Evolutionary conservation across 352 stramenopile genomes (phyloP), one percentile per base, ranked within the genome.

Genomic region (Nothophytophthora sp.): DNA sequence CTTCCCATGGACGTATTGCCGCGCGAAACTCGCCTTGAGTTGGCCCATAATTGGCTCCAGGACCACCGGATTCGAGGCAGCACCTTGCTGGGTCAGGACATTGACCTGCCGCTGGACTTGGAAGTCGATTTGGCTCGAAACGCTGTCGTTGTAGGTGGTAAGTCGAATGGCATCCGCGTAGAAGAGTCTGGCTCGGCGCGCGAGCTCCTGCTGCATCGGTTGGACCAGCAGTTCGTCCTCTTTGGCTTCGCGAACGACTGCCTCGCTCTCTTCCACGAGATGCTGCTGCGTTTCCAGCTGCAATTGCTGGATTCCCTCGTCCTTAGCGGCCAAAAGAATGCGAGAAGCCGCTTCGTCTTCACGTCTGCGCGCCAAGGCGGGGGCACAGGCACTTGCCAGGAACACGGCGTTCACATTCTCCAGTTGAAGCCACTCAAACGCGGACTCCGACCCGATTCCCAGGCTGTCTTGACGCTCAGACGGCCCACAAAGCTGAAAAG

Each of bases 121-220:
- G 18, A 88, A 82, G 11, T 92, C 82, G 19, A 92, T 71, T 23
- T 91, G 74, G 3, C 73, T 67, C 5, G 76, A 80, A 0, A 91
- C 38, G 45, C 56, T 62, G 28, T 88, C 75, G 30, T 88, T 89
- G 61, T 92, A 92, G 0, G 78, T 88, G 5, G 76, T 81, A 1
- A 72, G 48, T 4, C 80, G 67, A 39, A 85, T 81, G 1, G 72
- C 80, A 7, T 90, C 76, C 0, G 67, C 55, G 25, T 80, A 67
- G 11, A 88, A 74, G 4, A 80, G 45, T 16, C 68, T 69, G 10
- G 71, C 54, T 38, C 80, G 54, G 3, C 68, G 56, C 12, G 13
- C 42, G 10, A 88, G 28, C 4, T 88, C 74, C 5, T 47, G 51
- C 1, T 73, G 51, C 41, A 67, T 74, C 19, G 73, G 62, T 0